Evolutionary conservation across 306 rosid genomes (phyloP), one percentile per base, ranked within the genome.

Genomic region (Castanospermum australe): DNA sequence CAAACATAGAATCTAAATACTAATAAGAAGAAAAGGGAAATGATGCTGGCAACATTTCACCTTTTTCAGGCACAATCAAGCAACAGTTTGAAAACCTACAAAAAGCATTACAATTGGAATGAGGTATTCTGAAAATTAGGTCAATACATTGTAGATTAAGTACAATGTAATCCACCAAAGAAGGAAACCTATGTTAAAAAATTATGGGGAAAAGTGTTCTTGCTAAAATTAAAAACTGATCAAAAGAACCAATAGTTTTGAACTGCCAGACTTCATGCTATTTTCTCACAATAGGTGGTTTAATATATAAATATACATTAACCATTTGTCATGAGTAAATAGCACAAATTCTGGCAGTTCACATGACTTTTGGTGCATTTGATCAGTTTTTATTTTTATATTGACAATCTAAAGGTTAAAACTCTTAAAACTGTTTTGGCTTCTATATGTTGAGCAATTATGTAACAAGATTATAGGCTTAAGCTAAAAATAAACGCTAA

Each of bases 1-100:
- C 5, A 30, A 14, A 39, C 42, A 15, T 42, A 39, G 60, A 13
- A 36, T 59, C 45, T 5, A 48, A 50, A 36, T 39, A 22, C 56
- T 79, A 41, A n/a, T 9, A 68, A 42, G 22, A 38, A 57, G 60
- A 80, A 62, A 51, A 47, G 20, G 30, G 48, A 71, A 38, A 59
- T 25, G 30, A 60, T 13, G 28, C 17, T 1, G 50, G 2, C 48
- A 22, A 25, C 9, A 17, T 8, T 35, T 62, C 62, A 52, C 17
- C 36, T 17, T 71, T 35, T 57, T 4, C 21, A 21, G 20, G 54
- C 63, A 71, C n/a, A 48, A 36, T 59, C 52, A 70, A 20, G 14
- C 13, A 33, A 20, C 38, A 73, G 25, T 36, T 55, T 39, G 14
- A 73, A 38, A 8, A 4, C 14, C 33, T 0, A 21, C 24, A 73